Percentiles rank a stretch among this genome's conserved stretches.
phyloP scores from a whole-genome alignment of 106 monocot species.

The Xerophyta viscosa region DNA sequence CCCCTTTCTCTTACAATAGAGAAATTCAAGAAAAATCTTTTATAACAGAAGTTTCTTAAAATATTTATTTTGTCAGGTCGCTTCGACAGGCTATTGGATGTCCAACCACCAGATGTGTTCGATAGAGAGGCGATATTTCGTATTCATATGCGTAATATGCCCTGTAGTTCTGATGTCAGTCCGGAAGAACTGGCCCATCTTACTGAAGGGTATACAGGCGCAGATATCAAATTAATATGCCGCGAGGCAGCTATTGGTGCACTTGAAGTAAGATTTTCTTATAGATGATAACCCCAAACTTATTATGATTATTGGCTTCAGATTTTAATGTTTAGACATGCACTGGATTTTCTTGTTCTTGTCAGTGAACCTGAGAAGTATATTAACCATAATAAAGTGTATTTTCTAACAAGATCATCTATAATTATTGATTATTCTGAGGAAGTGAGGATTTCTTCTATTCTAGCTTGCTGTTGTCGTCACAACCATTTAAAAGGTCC shows the following conservation, averaged over 20 bases:
- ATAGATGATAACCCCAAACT: neutral
- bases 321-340: neutral
- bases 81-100: constrained; percentile 82
- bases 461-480: too few relatives aligned
- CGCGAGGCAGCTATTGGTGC: constrained; percentile 62
- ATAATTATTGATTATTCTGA: too few relatives aligned
- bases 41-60: too few relatives aligned
- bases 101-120: constrained; percentile 64
- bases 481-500: too few relatives aligned
- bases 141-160: constrained; percentile 59
- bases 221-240: constrained; percentile 87
- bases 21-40: too few relatives aligned
- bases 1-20: neutral
- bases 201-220: constrained; percentile 88
- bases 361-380: too few relatives aligned
- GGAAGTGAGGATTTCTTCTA: too few relatives aligned
- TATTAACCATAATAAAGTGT: too few relatives aligned
- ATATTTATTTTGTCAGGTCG: constrained; percentile 48
- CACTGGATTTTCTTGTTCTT: neutral
- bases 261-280: constrained; percentile 35
- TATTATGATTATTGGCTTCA: neutral
- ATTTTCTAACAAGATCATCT: too few relatives aligned
- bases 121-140: constrained; percentile 78
- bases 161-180: constrained; percentile 50
- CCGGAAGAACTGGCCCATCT: constrained; percentile 51